Evolutionary conservation across 2,329 filamentous ascomycete genomes (phyloP).

Genomic region (Fusarium marasasianum): DNA sequence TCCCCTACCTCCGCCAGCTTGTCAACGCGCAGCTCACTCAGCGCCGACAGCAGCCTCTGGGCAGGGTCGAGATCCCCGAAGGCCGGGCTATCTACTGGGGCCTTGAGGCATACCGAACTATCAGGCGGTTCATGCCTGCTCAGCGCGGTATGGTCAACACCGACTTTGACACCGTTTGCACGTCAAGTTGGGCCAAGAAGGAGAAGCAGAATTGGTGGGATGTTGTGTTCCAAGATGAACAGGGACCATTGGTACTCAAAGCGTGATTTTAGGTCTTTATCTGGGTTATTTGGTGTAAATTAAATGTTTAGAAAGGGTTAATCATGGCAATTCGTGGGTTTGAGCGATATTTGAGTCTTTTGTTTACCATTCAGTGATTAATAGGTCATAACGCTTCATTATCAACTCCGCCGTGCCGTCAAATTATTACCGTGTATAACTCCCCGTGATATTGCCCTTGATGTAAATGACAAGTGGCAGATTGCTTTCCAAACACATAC

Average conservation of each 20-base stretch:
- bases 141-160: not conserved
- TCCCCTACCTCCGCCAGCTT: slow-evolving; percentile 28
- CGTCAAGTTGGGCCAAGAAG: slow-evolving; percentile 18
- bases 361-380: not conserved
- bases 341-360: not conserved
- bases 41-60: slow-evolving; percentile 8
- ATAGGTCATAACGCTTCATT: not conserved
- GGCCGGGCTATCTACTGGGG: slow-evolving; percentile 28
- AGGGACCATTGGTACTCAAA: slow-evolving; percentile 5
- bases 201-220: slow-evolving; percentile 26
- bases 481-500: not conserved
- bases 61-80: not conserved
- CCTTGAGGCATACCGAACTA: slow-evolving; percentile 15
- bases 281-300: not conserved
- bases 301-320: not conserved
- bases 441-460: no score
- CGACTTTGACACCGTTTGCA: slow-evolving; percentile 4
- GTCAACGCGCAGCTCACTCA: slow-evolving; percentile 16
- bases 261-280: not conserved
- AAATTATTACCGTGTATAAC: no score
- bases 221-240: slow-evolving; percentile 11
- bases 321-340: not conserved
- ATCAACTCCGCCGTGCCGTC: no score
- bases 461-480: not conserved
- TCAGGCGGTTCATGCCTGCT: slow-evolving; percentile 13